These are phyloP conservation scores for Fusarium lyarnte DNA, from an alignment of 2,329 filamentous ascomycete species.

Conservation along the genomic window DNA sequence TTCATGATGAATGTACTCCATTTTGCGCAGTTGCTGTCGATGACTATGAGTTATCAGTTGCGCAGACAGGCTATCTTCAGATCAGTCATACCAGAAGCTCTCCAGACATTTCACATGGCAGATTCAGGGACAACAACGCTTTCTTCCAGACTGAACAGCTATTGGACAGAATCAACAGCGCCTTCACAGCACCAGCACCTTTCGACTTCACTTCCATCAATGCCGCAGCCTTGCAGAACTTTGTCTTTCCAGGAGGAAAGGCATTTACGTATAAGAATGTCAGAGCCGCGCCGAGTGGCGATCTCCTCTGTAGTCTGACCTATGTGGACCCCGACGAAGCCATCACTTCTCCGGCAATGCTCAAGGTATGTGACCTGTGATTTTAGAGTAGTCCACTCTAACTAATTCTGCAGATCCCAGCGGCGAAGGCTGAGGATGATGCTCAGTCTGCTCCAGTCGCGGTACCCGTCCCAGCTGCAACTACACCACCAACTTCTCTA, in stretches of 20 bases:
- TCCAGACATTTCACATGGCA: too few relatives aligned
- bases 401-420: accelerated
- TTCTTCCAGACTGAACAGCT: background rate
- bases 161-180: accelerated
- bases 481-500: background rate
- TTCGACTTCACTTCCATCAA: background rate
- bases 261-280: accelerated
- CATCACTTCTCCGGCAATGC: background rate
- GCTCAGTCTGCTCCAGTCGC: accelerated
- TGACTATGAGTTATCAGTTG: background rate
- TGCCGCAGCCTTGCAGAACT: accelerated
- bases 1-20: too few relatives aligned
- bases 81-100: background rate
- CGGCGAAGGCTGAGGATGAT: accelerated
- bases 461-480: accelerated
- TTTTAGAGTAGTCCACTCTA: accelerated
- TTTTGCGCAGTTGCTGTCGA: too few relatives aligned
- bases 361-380: background rate
- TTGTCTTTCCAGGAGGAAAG: background rate
- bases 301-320: background rate
- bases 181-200: accelerated
- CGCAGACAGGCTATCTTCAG: background rate
- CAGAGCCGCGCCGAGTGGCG: background rate
- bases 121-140: background rate
- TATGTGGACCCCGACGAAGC: background rate